Evolutionary conservation across 139 green algal species (phyloP).

Genomic region (Haematococcus lacustris): DNA sequence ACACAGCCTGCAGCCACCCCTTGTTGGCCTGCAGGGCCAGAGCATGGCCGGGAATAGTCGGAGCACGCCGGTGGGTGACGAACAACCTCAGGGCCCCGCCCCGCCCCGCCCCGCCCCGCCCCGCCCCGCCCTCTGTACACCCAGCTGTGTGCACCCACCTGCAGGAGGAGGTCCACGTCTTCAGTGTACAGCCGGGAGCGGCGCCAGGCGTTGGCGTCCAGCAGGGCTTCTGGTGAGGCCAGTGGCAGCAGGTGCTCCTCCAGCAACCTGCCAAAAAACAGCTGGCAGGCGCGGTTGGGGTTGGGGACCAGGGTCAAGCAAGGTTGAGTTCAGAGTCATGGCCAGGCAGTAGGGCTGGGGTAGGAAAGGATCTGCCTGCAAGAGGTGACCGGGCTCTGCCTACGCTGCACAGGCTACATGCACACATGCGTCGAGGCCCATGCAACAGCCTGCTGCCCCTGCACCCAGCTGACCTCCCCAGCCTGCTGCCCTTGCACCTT

Average conservation of each 20-base stretch:
- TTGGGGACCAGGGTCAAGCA: too few relatives aligned
- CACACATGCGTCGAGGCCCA: too few relatives aligned
- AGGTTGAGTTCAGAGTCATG: too few relatives aligned
- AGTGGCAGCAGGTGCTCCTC: constrained; percentile 26
- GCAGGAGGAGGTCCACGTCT: constrained; percentile 35
- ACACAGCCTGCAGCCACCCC: constrained; percentile 23
- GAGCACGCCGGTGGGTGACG: neutral
- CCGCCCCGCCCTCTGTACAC: neutral
- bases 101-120: too few relatives aligned
- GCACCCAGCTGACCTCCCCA: too few relatives aligned
- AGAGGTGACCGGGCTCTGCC: too few relatives aligned
- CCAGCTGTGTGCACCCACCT: constrained; percentile 8
- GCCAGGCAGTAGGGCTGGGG: too few relatives aligned
- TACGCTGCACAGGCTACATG: too few relatives aligned
- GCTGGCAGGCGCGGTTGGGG: constrained; percentile 9
- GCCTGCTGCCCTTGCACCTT: too few relatives aligned
- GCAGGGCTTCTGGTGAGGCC: constrained; percentile 15
- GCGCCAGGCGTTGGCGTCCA: constrained; percentile 34
- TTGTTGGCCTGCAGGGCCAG: neutral
- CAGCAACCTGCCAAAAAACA: constrained; percentile 22
- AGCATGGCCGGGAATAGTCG: neutral
- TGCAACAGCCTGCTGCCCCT: too few relatives aligned
- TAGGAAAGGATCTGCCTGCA: too few relatives aligned
- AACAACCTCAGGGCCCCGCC: neutral
- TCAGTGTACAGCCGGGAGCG: constrained; percentile 36